Base-by-base conservation (phyloP, 345 rosid species). In the Pelargonium nanum region DNA sequence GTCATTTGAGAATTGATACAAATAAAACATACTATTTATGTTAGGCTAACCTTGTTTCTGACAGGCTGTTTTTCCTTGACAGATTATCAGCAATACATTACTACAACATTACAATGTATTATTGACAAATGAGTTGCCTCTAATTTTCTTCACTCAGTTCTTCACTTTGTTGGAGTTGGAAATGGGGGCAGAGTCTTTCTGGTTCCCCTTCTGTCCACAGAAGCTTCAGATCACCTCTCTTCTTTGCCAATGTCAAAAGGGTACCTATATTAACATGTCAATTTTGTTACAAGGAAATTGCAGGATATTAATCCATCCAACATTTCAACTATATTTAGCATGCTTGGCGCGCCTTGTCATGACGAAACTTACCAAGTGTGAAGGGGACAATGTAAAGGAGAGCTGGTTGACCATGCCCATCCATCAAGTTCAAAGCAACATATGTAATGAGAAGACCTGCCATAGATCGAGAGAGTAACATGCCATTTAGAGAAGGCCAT, bases 381-480 rank as follows among this genome's bases (percentile, higher is more conserved):
- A 93, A 93, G 1, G 99, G 97, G 61, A 87, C 97, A 26, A 93
- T 89, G 75, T 93, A 93, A 59, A 89, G 91, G 68, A 89, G 69
- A 20, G 99, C 99, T 0, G 95, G 96, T 70, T 89, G 96, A 54
- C 99, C 99, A 16, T 84, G 99, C 20, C 97, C 97, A 66, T 87
- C 97, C 97, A 89, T 89, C 72, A 93, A 74, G 74, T 87, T 87
- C 28, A 93, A 73, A 26, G 97, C 99, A 65, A 93, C 89, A 51
- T 93, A 93, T 24, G 97, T 93, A 24, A 93, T 72, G 56, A 93
- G 84, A 76, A 93, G 99, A 78, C 97, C 97, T 93, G 81, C 63
- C 65, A 61, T 64, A 19, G 40, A 56, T 55, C 13, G 12, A 40
- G 55, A 25, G 32, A 53, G 9, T 1, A 51, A 22, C 13, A 34